These are phyloP conservation scores for Rhinocladiella similis DNA, from an alignment of 2,329 filamentous ascomycete genomes.

Conservation along the genomic window DNA sequence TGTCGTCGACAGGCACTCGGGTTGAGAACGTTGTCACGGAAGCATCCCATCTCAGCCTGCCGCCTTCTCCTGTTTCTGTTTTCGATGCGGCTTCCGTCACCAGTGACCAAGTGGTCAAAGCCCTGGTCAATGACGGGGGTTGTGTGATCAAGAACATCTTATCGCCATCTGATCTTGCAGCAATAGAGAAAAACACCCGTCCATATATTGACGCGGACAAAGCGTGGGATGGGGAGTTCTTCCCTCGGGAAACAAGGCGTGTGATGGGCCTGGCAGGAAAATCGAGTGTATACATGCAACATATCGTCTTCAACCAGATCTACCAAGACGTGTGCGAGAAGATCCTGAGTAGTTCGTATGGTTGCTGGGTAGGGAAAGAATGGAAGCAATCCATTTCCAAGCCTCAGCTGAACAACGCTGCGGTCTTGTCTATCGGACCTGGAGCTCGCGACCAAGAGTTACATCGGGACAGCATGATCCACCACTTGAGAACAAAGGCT, in stretches of 20 bases:
- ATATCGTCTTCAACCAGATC: too few relatives aligned
- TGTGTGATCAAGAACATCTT: not conserved
- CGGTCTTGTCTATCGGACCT: conserved; percentile 29
- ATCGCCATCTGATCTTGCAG: not conserved
- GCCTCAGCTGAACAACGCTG: conserved; percentile 32
- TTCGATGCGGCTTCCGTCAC: too few relatives aligned
- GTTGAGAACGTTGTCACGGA: too few relatives aligned
- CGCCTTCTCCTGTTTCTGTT: too few relatives aligned
- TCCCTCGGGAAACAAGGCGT: too few relatives aligned
- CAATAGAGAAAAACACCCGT: not conserved
- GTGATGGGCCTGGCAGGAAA: too few relatives aligned
- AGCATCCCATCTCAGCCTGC: too few relatives aligned
- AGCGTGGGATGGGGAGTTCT: not conserved
- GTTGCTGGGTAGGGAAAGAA: not conserved
- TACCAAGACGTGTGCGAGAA: not conserved
- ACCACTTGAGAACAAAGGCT: conserved; percentile 26
- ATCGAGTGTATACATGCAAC: too few relatives aligned
- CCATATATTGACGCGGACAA: not conserved
- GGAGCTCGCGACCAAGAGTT: conserved; percentile 22
- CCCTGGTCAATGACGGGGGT: not conserved
- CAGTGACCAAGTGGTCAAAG: too few relatives aligned
- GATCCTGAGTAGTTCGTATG: not conserved
- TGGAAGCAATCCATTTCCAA: not conserved
- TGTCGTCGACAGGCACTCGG: too few relatives aligned
- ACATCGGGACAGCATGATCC: conserved; percentile 36